Evolutionary conservation across 2,329 filamentous ascomycete genomes (phyloP).

Genomic region (Endothia cerciana): DNA sequence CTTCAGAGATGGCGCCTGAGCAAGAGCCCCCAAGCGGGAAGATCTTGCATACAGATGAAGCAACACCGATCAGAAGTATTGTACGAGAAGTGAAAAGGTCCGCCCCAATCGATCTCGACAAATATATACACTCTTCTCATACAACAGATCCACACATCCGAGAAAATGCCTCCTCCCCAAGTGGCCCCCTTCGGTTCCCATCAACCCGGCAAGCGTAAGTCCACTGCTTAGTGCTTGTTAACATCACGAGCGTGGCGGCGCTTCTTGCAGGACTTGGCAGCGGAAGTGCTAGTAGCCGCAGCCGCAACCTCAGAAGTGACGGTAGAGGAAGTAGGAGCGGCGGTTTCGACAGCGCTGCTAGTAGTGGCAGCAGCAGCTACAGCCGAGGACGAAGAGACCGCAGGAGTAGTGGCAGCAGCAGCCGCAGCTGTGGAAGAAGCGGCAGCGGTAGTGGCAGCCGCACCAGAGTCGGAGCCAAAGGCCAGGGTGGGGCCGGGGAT

Average conservation of each 20-base stretch:
- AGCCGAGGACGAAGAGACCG: too few species aligned
- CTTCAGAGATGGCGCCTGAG: too few species aligned
- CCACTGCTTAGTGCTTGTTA: not conserved
- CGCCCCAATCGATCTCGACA: constrained; percentile 13
- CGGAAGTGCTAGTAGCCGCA: not conserved
- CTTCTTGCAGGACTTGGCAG: constrained; percentile 14
- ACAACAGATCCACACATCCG: too few species aligned
- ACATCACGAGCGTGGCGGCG: constrained; percentile 20
- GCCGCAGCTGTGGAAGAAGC: not conserved
- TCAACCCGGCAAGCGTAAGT: not conserved
- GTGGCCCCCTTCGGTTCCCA: not conserved
- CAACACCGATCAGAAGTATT: constrained; percentile 20
- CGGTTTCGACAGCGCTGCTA: constrained; percentile 23
- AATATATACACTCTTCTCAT: too few species aligned
- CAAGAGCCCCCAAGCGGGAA: not conserved
- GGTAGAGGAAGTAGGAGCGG: constrained; percentile 31
- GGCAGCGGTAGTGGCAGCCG: not conserved
- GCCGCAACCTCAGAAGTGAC: constrained; percentile 17
- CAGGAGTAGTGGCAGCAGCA: not conserved
- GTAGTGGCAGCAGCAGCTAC: not conserved
- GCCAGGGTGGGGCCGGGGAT: constrained; percentile 36
- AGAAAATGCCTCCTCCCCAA: too few species aligned
- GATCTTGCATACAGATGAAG: not conserved
- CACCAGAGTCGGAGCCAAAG: not conserved
- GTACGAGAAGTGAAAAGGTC: constrained; percentile 25